Evolutionary conservation across 148 eudicot genomes (phyloP).

Genomic region (Nepenthes gracilis): DNA sequence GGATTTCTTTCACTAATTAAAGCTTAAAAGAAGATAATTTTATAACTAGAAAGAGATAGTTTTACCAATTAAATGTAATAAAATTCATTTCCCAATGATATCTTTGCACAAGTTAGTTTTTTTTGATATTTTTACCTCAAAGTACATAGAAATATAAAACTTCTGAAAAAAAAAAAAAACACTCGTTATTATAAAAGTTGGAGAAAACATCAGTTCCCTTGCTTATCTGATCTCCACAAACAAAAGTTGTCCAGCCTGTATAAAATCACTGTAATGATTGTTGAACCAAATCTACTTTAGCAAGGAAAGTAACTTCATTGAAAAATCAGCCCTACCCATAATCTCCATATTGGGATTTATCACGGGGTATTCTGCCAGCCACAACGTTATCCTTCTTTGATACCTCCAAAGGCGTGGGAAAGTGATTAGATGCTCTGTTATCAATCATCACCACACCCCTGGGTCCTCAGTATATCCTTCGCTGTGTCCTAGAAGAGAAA

Average conservation of each 20-base stretch:
- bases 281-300: neutral
- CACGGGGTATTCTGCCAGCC: conserved; percentile 85
- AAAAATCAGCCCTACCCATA: conserved; percentile 36
- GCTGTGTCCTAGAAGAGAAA: conserved; percentile 50
- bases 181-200: too few species aligned
- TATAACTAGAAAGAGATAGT: too few species aligned
- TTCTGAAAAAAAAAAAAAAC: too few species aligned
- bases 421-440: conserved; percentile 61
- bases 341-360: conserved; percentile 83
- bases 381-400: conserved; percentile 88
- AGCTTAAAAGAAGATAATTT: too few species aligned
- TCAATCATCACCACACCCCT: conserved; percentile 74
- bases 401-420: conserved; percentile 91
- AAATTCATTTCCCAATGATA: too few species aligned
- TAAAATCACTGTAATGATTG: neutral
- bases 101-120: too few species aligned
- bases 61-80: too few species aligned
- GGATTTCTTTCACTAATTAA: too few species aligned
- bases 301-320: neutral
- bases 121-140: too few species aligned
- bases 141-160: too few species aligned
- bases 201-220: conserved; percentile 50
- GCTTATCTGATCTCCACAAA: conserved; percentile 96
- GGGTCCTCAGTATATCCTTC: conserved; percentile 69
- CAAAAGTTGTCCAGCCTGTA: conserved; percentile 84